phyloP scores from a whole-genome alignment of 106 monocot genomes.

The Phalaenopsis equestris region DNA sequence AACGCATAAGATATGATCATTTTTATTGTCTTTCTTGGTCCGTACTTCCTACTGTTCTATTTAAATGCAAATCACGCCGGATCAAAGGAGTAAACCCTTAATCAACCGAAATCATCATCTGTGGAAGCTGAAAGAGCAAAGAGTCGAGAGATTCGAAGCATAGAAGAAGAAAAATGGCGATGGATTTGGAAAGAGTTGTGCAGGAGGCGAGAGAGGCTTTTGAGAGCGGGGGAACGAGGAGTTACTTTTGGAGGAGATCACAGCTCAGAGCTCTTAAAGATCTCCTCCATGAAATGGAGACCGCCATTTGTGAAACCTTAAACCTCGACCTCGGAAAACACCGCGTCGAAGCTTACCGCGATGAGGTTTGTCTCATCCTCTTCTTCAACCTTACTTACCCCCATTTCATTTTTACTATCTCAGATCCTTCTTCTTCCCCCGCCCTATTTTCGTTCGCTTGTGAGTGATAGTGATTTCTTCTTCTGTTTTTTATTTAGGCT shows the following conservation, averaged over 20 bases:
- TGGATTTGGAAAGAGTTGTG: constrained; percentile 3
- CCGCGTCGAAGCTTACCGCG: constrained; percentile 55
- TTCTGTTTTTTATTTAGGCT: constrained; percentile 22
- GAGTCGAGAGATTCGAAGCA: not conserved
- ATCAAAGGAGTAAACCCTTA: not conserved
- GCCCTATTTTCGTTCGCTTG: not conserved
- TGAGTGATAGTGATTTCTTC: not conserved
- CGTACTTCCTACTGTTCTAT: no score
- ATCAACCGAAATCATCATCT: no score
- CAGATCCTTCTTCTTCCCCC: not conserved
- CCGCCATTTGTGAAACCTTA: constrained; percentile 39
- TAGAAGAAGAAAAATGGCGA: not conserved
- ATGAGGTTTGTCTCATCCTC: constrained; percentile 45
- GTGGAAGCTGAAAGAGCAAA: not conserved
- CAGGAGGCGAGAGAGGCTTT: constrained; percentile 40
- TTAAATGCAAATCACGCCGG: no score
- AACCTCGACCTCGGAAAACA: constrained; percentile 64
- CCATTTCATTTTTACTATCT: not conserved
- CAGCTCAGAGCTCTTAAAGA: constrained; percentile 45
- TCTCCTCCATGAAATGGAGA: constrained; percentile 44
- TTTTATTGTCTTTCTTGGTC: no score
- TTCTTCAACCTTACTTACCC: no score
- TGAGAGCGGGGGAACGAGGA: constrained; percentile 46
- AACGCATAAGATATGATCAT: no score
- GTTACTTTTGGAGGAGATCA: constrained; percentile 40